Percentiles rank a stretch among this genome's conserved stretches.
phyloP scores from a whole-genome alignment of 108 stramenopile genomes.

The Conticribra guillardii region DNA sequence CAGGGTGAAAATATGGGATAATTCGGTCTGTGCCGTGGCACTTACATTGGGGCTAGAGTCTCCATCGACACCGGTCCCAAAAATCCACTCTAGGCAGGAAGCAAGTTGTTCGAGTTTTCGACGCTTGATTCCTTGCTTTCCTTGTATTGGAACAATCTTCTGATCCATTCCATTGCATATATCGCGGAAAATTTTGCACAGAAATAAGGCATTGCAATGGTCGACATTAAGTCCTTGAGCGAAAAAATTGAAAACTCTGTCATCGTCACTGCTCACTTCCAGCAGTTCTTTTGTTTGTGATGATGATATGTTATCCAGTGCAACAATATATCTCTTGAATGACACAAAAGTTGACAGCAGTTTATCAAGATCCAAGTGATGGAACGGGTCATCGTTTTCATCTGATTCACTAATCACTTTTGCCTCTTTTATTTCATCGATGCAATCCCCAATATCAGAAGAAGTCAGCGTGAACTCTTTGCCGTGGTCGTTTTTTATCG shows the following conservation, averaged over 20 bases:
- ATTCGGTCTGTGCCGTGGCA: too few relatives aligned
- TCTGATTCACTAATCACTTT: not conserved
- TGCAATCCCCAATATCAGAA: conserved; percentile 26
- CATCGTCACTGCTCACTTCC: conserved; percentile 11
- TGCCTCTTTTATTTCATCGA: conserved; percentile 26
- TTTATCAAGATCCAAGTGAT: conserved; percentile 18
- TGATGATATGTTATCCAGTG: conserved; percentile 20
- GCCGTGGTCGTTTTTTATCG: not conserved
- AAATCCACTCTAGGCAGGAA: too few relatives aligned
- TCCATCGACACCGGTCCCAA: too few relatives aligned
- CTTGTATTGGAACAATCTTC: conserved; percentile 2
- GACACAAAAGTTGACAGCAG: conserved; percentile 23
- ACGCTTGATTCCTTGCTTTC: conserved; percentile 4
- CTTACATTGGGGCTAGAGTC: too few relatives aligned
- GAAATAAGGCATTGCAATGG: conserved; percentile 41
- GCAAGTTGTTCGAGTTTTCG: too few relatives aligned
- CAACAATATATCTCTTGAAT: conserved; percentile 32
- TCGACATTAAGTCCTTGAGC: conserved; percentile 28
- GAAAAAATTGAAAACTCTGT: conserved; percentile 33
- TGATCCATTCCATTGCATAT: conserved; percentile 33
- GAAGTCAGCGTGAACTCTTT: conserved; percentile 21
- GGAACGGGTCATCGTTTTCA: conserved; percentile 9
- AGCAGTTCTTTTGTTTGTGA: conserved; percentile 27
- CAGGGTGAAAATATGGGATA: too few relatives aligned
- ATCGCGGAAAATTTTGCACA: conserved; percentile 30